Evolutionary conservation across 495 filamentous ascomycete species (phyloP).

Genomic region (Penicillium canariense): DNA sequence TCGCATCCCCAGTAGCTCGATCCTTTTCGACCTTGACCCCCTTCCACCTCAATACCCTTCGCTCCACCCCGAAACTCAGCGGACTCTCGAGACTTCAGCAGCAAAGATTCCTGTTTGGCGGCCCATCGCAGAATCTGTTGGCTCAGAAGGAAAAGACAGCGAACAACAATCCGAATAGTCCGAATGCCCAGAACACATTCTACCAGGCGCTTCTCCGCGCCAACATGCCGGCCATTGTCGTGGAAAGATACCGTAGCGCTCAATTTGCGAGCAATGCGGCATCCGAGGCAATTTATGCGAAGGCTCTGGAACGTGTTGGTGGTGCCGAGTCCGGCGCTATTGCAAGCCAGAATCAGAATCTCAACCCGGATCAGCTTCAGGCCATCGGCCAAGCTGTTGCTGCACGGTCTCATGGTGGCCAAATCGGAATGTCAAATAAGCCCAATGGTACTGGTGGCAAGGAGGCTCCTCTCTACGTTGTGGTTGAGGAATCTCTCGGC

Average conservation of each 20-base stretch:
- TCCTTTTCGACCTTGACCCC: conserved; percentile 38
- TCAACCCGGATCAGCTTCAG: conserved; percentile 67
- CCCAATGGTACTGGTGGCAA: conserved; percentile 63
- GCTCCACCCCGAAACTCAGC: conserved; percentile 18
- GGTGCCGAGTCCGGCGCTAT: conserved; percentile 47
- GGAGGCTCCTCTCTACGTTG: conserved; percentile 82
- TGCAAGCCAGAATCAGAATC: conserved; percentile 32
- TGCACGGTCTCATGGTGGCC: conserved; percentile 67
- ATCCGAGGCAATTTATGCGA: conserved; percentile 70
- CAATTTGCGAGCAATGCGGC: conserved; percentile 75
- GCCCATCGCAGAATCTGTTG: conserved; percentile 56
- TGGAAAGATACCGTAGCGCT: conserved; percentile 83
- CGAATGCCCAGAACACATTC: conserved; percentile 85
- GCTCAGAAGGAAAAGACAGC: conserved; percentile 81
- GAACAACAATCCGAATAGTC: conserved; percentile 84
- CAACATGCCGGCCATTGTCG: conserved; percentile 86
- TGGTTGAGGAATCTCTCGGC: conserved; percentile 87
- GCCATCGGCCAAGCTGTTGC: conserved; percentile 85
- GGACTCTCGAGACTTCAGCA: conserved; percentile 34
- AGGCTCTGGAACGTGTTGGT: conserved; percentile 68
- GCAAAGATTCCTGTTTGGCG: conserved; percentile 54
- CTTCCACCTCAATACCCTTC: conserved; percentile 26
- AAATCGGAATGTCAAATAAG: conserved; percentile 46
- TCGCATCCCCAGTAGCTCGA: conserved; percentile 25
- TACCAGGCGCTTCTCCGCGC: conserved; percentile 88